Conservation (phyloP, 2,329 filamentous ascomycete genomes). For the Monilinia aucupariae region DNA sequence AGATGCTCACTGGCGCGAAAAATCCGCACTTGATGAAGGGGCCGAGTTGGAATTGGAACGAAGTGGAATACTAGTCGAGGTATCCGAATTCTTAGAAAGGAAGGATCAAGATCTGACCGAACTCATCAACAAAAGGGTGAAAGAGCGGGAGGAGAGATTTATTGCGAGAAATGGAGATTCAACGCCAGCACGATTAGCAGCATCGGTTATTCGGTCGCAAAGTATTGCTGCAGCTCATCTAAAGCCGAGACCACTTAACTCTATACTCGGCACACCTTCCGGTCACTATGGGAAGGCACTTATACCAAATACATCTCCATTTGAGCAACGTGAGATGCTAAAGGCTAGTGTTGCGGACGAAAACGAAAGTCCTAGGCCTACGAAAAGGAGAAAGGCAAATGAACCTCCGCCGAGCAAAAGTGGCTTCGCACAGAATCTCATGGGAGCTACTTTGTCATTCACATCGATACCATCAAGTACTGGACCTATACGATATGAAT, state of each 20-base stretch:
- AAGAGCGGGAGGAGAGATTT: constrained; percentile 48
- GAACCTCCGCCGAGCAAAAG: constrained; percentile 41
- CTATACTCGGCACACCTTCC: constrained; percentile 55
- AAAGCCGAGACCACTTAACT: constrained; percentile 54
- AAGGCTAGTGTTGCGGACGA: constrained; percentile 16
- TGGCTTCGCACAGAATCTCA: constrained; percentile 48
- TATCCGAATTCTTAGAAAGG: constrained; percentile 66
- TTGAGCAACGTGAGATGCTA: constrained; percentile 49
- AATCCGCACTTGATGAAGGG: constrained; percentile 66
- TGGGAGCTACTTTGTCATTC: constrained; percentile 44
- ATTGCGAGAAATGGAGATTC: constrained; percentile 35
- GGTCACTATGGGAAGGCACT: constrained; percentile 57
- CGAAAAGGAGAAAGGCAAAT: constrained; percentile 41
- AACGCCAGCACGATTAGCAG: constrained; percentile 30
- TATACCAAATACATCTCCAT: constrained; percentile 57
- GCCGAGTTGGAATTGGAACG: constrained; percentile 77
- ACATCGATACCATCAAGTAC: constrained; percentile 27
- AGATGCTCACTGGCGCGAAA: constrained; percentile 73
- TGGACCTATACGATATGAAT: constrained; percentile 28
- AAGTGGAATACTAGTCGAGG: constrained; percentile 71
- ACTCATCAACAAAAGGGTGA: constrained; percentile 63
- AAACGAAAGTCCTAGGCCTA: constrained; percentile 33
- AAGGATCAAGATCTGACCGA: constrained; percentile 73
- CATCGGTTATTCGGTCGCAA: constrained; percentile 21
- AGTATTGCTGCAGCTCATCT: constrained; percentile 40